Base-by-base conservation (phyloP, 2,329 filamentous ascomycete species). In the Scedosporium boydii region DNA sequence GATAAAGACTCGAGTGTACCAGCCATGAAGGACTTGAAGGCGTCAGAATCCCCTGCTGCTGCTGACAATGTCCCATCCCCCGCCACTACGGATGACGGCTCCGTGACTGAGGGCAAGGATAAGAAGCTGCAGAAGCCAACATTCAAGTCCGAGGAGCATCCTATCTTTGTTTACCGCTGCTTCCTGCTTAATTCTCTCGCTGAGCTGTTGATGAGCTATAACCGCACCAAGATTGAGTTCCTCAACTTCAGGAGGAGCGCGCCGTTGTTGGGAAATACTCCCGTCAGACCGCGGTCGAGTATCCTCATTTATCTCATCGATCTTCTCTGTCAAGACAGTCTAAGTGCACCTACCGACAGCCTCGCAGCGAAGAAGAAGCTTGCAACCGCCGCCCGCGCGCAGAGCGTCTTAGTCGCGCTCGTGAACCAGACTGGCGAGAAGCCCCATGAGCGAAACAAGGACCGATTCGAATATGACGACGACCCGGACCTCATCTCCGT, bases 181-280 rank as follows among this genome's bases (percentile, higher is more conserved):
- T 97, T 98, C 78, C 78, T 99, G 60, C 82, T 99, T 38, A 92
- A 95, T 71, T 96, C 93, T 70, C 79, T 99, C 46, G 88, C 91
- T 0, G 95, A 99, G 74, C 83, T 99, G 14, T 80, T 99, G 14
- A 87, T 90, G 63, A 96, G 89, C 70, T 99, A 98, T 77, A 96
- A 92, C 68, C 87, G 92, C 61, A 91, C 92, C 7, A 99, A 99
- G 80, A 86, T 99, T 53, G 96, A 99, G 72, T 98, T 99, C 72
- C 97, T 99, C 78, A 98, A 97, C 74, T 99, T 97, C 77, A 98
- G 96, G 67, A 88, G 93, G 64, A 96, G 93, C 70, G 88, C 92
- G 61, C 91, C 93, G 57, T 83, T 91, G 55, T 88, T 91, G 68
- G 88, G 88, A 10, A 87, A 86, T 61, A 98, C 95, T 1, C 95